phyloP scores from a whole-genome alignment of 257 asterid genomes.

The Verbascum thapsus region DNA sequence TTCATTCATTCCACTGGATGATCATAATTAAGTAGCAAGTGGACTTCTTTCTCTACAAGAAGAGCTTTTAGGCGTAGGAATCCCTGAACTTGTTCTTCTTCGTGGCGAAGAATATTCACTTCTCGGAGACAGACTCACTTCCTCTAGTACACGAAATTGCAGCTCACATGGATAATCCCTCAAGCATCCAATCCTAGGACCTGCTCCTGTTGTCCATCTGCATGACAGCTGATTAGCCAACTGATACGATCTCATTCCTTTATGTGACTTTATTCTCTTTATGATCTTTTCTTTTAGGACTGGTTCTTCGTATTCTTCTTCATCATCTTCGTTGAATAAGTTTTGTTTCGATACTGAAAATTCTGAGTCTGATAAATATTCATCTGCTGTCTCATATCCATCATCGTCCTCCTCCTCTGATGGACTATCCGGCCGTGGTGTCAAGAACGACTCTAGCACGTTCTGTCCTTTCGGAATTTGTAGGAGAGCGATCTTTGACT shows the following conservation, averaged over 20 bases:
- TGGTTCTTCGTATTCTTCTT: constrained; percentile 49
- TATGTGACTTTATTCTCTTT: constrained; percentile 67
- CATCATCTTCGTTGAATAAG: constrained; percentile 50
- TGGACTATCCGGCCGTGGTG: constrained; percentile 41
- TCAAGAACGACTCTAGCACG: constrained; percentile 42
- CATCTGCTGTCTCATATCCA: constrained; percentile 87
- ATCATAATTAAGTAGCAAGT: too few species aligned
- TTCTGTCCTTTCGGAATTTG: constrained; percentile 55
- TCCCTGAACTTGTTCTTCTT: background rate
- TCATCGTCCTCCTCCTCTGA: constrained; percentile 31
- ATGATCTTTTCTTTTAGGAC: constrained; percentile 63
- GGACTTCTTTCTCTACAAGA: constrained; percentile 39
- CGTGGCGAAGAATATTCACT: constrained; percentile 28
- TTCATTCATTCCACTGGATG: too few species aligned
- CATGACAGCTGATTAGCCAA: constrained; percentile 73
- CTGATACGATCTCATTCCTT: constrained; percentile 69
- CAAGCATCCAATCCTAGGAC: constrained; percentile 88
- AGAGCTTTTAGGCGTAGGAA: constrained; percentile 24
- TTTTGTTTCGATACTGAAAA: constrained; percentile 58
- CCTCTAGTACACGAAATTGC: constrained; percentile 66
- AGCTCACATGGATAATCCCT: constrained; percentile 91
- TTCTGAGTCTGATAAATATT: constrained; percentile 61
- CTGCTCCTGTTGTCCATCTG: constrained; percentile 95
- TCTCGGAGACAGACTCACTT: constrained; percentile 71
- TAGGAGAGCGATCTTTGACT: constrained; percentile 55